phyloP scores from a whole-genome alignment of 73 alveolate genomes.

The Paramecium biaurelia region DNA sequence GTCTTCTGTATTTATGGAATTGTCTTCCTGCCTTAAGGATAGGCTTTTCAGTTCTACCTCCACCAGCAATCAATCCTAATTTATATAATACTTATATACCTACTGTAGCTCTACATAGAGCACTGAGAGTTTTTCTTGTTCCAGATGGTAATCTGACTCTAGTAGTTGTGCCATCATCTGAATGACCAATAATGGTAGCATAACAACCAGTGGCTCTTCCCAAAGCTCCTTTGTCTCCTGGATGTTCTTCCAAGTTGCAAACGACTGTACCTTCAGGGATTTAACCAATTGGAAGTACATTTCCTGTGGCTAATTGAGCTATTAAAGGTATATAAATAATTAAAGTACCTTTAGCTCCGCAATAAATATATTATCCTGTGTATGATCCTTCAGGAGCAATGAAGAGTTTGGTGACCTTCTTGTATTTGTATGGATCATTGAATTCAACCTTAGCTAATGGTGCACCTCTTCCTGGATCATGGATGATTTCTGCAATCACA shows the following conservation, averaged over 20 bases:
- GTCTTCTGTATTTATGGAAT: conserved; percentile 89
- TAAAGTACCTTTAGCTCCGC: conserved; percentile 84
- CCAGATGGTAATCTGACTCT: conserved; percentile 91
- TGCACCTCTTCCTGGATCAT: conserved; percentile 99
- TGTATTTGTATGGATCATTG: conserved; percentile 95
- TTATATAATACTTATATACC: conserved; percentile 34
- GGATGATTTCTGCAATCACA: conserved; percentile 85
- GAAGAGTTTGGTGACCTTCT: conserved; percentile 89
- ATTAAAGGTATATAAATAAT: not conserved
- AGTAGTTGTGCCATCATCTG: conserved; percentile 84
- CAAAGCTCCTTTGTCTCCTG: conserved; percentile 95
- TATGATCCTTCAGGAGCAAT: conserved; percentile 97
- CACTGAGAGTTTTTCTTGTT: conserved; percentile 86
- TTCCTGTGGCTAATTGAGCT: conserved; percentile 93
- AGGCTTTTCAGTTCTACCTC: conserved; percentile 97
- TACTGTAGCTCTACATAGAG: conserved; percentile 92
- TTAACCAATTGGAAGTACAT: conserved; percentile 88
- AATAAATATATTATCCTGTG: conserved; percentile 95
- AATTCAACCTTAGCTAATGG: conserved; percentile 94
- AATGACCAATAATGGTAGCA: conserved; percentile 92
- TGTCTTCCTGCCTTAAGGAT: conserved; percentile 93
- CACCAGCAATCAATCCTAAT: conserved; percentile 89
- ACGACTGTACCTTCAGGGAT: conserved; percentile 97
- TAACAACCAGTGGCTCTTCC: conserved; percentile 95
- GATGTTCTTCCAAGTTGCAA: conserved; percentile 88